Conservation (phyloP, 768 basidiomycete genomes). For the button mushroom (Agaricus bisporus) region DNA sequence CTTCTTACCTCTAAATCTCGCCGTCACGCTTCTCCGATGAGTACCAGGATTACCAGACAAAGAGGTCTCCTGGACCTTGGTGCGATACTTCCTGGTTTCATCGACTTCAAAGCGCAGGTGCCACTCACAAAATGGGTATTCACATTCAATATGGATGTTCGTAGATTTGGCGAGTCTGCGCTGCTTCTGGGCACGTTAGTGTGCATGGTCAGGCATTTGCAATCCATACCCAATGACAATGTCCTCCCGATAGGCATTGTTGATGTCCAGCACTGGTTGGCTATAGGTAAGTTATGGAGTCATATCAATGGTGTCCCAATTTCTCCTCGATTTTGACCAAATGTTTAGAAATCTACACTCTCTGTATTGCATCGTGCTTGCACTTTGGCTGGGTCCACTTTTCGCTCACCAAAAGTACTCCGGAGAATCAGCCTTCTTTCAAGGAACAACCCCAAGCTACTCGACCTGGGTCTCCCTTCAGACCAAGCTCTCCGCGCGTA, state of each 20-base stretch:
- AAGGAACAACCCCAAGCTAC: constrained; percentile 14
- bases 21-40: constrained; percentile 10
- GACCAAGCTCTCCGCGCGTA: constrained; percentile 35
- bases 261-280: constrained; percentile 37
- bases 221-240: constrained; percentile 18
- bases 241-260: constrained; percentile 19
- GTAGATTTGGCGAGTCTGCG: constrained; percentile 58
- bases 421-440: constrained; percentile 11
- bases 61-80: constrained; percentile 10
- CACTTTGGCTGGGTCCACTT: constrained; percentile 62
- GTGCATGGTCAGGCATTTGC: constrained; percentile 47
- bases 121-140: constrained; percentile 34
- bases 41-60: background rate
- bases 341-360: constrained; percentile 48
- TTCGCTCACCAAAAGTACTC: constrained; percentile 28
- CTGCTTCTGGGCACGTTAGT: constrained; percentile 60
- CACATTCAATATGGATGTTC: constrained; percentile 52
- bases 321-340: constrained; percentile 4
- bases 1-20: constrained; percentile 11
- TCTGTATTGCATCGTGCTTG: constrained; percentile 47
- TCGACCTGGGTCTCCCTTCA: constrained; percentile 13
- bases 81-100: constrained; percentile 41
- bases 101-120: constrained; percentile 39
- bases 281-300: constrained; percentile 36
- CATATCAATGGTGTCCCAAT: background rate